A percentile compares a stretch with the other conserved stretches of the same genome.
Evolutionary conservation across 2,329 filamentous ascomycete genomes (phyloP).

Genomic region (Penicillium capsulatum): DNA sequence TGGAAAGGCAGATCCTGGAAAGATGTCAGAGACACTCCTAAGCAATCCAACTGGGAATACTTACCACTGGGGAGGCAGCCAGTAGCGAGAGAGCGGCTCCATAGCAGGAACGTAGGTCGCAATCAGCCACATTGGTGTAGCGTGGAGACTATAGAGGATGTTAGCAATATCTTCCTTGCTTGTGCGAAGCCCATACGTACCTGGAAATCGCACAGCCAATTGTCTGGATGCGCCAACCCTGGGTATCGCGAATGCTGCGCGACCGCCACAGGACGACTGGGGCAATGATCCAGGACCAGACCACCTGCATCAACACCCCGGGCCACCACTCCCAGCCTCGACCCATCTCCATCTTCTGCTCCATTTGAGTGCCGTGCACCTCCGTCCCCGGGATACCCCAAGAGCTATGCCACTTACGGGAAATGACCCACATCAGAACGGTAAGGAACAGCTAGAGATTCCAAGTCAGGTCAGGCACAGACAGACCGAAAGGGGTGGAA

Average conservation of each 20-base stretch:
- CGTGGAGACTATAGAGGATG: constrained; percentile 45
- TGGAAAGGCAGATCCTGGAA: constrained; percentile 52
- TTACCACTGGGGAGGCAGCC: constrained; percentile 56
- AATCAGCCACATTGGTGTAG: constrained; percentile 63
- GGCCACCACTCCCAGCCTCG: constrained; percentile 61
- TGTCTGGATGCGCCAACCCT: constrained; percentile 64
- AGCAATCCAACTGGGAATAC: no score
- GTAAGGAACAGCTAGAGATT: constrained; percentile 47
- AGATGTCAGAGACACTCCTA: no score
- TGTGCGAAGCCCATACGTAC: no score
- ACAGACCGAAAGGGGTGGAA: no score
- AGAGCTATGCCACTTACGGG: constrained; percentile 60
- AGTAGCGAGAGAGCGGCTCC: constrained; percentile 51
- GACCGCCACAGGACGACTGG: constrained; percentile 54
- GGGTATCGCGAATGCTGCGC: constrained; percentile 59
- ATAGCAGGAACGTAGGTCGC: constrained; percentile 54
- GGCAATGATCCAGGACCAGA: constrained; percentile 20
- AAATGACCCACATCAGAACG: constrained; percentile 56
- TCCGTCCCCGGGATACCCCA: constrained; percentile 49
- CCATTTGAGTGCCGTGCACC: constrained; percentile 46
- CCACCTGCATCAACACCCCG: constrained; percentile 31
- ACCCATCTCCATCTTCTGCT: constrained; percentile 37
- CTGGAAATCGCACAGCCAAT: constrained; percentile 48
- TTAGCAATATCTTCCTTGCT: no score
- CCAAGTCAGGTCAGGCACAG: no score